A percentile compares a stretch with the other conserved stretches of the same genome.
phyloP scores from a whole-genome alignment of 768 basidiomycete species.

The Tulasnella sp. region DNA sequence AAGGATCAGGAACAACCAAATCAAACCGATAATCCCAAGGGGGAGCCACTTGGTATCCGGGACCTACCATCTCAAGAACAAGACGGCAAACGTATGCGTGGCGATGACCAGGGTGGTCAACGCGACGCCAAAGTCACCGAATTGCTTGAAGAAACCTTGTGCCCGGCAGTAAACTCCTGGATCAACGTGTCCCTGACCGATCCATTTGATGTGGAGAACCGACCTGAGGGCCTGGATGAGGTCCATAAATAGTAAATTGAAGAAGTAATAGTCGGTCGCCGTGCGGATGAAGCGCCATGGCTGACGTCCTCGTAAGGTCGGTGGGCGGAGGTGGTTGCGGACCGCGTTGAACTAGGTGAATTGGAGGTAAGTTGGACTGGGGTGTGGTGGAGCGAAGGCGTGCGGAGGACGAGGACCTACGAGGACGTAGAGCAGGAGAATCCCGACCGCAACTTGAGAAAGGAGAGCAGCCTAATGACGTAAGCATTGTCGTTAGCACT shows the following conservation, averaged over 20 bases:
- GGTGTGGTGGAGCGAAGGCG: no score
- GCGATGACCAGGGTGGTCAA: constrained; percentile 42
- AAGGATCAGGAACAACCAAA: constrained; percentile 47
- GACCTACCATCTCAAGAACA: constrained; percentile 40
- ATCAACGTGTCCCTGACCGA: constrained; percentile 37
- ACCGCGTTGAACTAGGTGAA: neutral
- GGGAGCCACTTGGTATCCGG: constrained; percentile 39
- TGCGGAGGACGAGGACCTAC: neutral
- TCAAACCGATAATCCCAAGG: constrained; percentile 37
- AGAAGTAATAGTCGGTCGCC: constrained; percentile 37
- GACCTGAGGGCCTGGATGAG: constrained; percentile 39
- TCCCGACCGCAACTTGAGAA: neutral
- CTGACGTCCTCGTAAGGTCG: neutral
- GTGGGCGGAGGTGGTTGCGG: neutral
- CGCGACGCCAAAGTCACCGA: constrained; percentile 45
- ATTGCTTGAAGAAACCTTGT: constrained; percentile 44
- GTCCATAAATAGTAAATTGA: constrained; percentile 36
- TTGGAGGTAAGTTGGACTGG: no score
- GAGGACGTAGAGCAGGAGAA: neutral
- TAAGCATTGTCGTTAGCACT: neutral
- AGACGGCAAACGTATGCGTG: constrained; percentile 42
- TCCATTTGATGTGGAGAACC: constrained; percentile 42
- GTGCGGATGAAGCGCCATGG: constrained; percentile 16
- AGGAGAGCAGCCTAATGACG: neutral
- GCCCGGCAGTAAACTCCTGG: constrained; percentile 39